Percentiles rank a stretch among this genome's conserved stretches.
These are phyloP conservation scores for Lathyrus aphaca DNA, from an alignment of 306 rosid species.

Conservation along the genomic window DNA sequence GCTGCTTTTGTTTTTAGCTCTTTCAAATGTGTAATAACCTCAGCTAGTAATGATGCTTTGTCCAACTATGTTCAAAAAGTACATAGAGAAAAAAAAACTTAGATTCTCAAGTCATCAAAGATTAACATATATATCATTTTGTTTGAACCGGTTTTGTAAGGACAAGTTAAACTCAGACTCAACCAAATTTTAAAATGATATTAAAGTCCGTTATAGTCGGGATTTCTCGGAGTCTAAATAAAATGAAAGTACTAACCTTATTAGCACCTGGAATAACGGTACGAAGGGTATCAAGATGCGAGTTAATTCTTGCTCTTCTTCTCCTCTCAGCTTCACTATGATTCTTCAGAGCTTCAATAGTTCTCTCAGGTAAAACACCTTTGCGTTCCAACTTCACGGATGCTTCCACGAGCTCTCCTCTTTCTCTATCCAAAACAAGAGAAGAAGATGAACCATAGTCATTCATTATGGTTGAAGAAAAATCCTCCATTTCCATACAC, in stretches of 20 bases:
- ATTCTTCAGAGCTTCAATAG: slow-evolving; percentile 62
- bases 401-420: slow-evolving; percentile 62
- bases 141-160: neutral
- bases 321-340: slow-evolving; percentile 78
- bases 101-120: slow-evolving; percentile 16
- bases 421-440: slow-evolving; percentile 62
- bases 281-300: slow-evolving; percentile 71
- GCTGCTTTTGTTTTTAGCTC: slow-evolving; percentile 51
- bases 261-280: slow-evolving; percentile 63
- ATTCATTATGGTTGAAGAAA: slow-evolving; percentile 17
- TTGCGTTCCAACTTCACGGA: slow-evolving; percentile 50
- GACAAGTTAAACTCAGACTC: too few species aligned
- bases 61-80: slow-evolving; percentile 58
- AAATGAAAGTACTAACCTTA: slow-evolving; percentile 50
- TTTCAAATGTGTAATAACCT: slow-evolving; percentile 52
- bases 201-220: too few species aligned
- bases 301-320: slow-evolving; percentile 73
- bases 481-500: slow-evolving; percentile 57
- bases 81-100: slow-evolving; percentile 26
- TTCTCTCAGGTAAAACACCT: slow-evolving; percentile 62
- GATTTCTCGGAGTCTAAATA: neutral
- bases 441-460: slow-evolving; percentile 58
- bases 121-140: slow-evolving; percentile 13
- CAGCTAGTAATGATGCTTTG: slow-evolving; percentile 52
- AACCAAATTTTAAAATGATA: too few species aligned